Percentiles rank a stretch among this genome's conserved stretches.
phyloP scores from a whole-genome alignment of 345 rosid genomes.

The Brassica cretica region DNA sequence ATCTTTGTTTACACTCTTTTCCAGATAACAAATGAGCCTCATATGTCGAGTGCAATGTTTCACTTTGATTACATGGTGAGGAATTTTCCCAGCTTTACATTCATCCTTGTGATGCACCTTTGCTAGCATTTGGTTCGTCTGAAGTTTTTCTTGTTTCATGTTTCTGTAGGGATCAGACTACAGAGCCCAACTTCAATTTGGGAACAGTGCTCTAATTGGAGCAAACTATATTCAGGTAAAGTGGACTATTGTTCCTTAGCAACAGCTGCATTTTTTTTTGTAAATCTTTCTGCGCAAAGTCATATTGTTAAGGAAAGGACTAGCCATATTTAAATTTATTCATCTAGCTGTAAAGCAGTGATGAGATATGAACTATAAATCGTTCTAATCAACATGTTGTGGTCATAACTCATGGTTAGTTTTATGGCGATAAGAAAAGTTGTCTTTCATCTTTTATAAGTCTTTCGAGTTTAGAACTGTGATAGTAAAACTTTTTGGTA shows the following conservation, averaged over 20 bases:
- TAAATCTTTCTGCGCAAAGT: background rate
- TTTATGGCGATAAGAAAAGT: background rate
- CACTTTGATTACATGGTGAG: constrained; percentile 93
- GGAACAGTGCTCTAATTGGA: constrained; percentile 81
- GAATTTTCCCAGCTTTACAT: background rate
- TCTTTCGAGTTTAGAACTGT: background rate
- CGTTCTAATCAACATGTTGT: constrained; percentile 9
- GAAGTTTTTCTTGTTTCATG: background rate
- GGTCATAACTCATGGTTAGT: constrained; percentile 17
- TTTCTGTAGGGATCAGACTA: constrained; percentile 70
- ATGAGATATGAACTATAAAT: constrained; percentile 1
- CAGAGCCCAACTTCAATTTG: constrained; percentile 82
- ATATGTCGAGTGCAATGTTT: constrained; percentile 82
- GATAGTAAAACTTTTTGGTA: background rate
- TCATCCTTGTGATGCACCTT: background rate
- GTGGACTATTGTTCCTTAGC: constrained; percentile 12
- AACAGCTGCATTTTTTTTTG: background rate
- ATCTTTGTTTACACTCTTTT: constrained; percentile 30
- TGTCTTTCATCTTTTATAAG: background rate
- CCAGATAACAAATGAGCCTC: constrained; percentile 83
- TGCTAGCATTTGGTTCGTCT: constrained; percentile 10
- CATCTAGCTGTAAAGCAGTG: background rate
- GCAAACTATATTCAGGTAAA: constrained; percentile 93
- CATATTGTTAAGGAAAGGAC: background rate
- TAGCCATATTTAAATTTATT: constrained; percentile 5